These are phyloP conservation scores for Kappamyces sp. DNA, from an alignment of 192 early-diverging fungal species.

Conservation along the genomic window DNA sequence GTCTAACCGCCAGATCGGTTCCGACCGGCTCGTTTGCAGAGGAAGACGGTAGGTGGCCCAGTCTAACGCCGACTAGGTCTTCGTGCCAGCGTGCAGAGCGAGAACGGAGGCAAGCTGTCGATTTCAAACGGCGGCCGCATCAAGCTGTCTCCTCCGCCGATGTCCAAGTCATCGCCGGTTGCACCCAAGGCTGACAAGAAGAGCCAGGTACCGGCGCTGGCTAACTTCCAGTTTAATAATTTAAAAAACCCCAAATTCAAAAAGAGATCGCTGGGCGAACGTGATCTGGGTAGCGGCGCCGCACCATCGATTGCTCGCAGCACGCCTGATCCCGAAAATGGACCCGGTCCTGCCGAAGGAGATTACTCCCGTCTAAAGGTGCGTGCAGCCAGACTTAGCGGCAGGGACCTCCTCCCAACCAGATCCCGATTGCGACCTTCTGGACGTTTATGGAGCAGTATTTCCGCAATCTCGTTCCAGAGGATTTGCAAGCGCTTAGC, in stretches of 20 bases:
- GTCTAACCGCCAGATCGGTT: too few species aligned
- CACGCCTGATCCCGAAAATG: conserved; percentile 21
- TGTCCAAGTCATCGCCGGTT: conserved; percentile 15
- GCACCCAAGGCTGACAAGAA: conserved; percentile 20
- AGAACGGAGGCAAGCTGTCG: too few species aligned
- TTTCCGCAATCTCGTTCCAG: conserved; percentile 70
- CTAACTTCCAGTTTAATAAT: conserved; percentile 4
- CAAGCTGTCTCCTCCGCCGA: conserved; percentile 2
- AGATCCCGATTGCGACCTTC: conserved; percentile 76
- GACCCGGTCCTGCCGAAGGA: conserved; percentile 21
- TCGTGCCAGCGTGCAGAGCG: too few species aligned
- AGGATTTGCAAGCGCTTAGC: conserved; percentile 69
- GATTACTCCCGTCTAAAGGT: conserved; percentile 43
- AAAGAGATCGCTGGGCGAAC: conserved; percentile 17
- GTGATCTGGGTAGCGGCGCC: conserved; percentile 9
- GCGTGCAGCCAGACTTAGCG: conserved; percentile 29
- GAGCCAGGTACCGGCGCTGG: conserved; percentile 12
- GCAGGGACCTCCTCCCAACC: conserved; percentile 43
- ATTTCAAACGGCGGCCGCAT: conserved; percentile 1
- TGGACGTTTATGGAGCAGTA: conserved; percentile 80
- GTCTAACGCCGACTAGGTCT: too few species aligned
- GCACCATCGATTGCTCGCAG: not conserved
- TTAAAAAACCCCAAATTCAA: conserved; percentile 6
- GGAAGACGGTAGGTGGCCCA: too few species aligned
- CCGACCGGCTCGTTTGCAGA: too few species aligned